Percentiles rank a stretch among this genome's conserved stretches.
Conservation (phyloP, 73 alveolate species). For the Uronychia setigera region DNA sequence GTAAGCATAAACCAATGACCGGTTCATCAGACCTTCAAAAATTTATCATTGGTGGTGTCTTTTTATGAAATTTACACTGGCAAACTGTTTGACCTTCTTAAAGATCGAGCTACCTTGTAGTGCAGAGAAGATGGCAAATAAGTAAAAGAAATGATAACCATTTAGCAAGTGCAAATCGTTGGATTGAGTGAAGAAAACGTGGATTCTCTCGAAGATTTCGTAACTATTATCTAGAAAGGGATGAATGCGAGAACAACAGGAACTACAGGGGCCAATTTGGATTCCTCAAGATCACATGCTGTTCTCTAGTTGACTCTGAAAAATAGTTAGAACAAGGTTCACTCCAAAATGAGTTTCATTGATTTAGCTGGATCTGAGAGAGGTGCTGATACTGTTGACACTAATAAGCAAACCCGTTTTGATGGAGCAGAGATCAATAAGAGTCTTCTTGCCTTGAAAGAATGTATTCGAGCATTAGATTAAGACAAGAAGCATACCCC, state of each 20-base stretch:
- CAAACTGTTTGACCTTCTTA: conserved; percentile 83
- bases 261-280: conserved; percentile 96
- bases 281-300: conserved; percentile 96
- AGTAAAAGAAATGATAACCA: not conserved
- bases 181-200: conserved; percentile 85
- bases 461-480: conserved; percentile 99
- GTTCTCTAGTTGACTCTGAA: conserved; percentile 85
- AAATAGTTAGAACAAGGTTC: conserved; percentile 67
- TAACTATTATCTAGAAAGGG: conserved; percentile 85
- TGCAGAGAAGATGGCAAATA: conserved; percentile 86
- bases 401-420: conserved; percentile 94
- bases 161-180: conserved; percentile 70
- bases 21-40: conserved; percentile 61
- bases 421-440: conserved; percentile 99
- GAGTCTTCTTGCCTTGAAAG: conserved; percentile 98
- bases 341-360: conserved; percentile 96
- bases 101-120: conserved; percentile 59
- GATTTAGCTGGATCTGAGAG: conserved; percentile 99
- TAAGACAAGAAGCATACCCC: conserved; percentile 99
- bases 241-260: conserved; percentile 93
- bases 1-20: too few species aligned
- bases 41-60: conserved; percentile 72
- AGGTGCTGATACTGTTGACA: conserved; percentile 99
- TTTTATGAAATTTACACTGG: conserved; percentile 90
- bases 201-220: conserved; percentile 76